These are phyloP conservation scores for Puccinia horiana DNA, from an alignment of 1,284 basidiomycete genomes.

Conservation along the genomic window DNA sequence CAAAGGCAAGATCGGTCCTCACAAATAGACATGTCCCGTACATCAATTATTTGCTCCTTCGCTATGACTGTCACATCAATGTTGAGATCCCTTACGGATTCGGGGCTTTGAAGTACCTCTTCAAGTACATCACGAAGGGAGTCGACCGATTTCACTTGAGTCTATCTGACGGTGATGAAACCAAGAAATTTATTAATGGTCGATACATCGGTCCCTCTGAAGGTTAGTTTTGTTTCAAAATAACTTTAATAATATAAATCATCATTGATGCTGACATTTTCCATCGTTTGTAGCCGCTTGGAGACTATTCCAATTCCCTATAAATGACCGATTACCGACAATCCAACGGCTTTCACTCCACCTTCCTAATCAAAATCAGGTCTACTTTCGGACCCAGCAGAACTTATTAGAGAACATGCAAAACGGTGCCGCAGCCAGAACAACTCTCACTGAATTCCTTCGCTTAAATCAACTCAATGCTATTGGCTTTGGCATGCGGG, in stretches of 20 bases:
- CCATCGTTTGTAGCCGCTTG: neutral
- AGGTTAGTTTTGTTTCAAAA: neutral
- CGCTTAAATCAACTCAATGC: neutral
- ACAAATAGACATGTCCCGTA: conserved; percentile 61
- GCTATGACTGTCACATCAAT: conserved; percentile 64
- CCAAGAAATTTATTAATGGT: neutral
- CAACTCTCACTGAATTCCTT: conserved; percentile 11
- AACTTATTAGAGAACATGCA: neutral
- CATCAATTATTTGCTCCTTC: conserved; percentile 56
- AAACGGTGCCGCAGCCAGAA: neutral
- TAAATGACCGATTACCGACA: neutral
- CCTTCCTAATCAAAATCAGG: neutral
- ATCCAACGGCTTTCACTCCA: conserved; percentile 6
- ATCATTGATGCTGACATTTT: neutral
- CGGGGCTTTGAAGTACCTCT: conserved; percentile 61
- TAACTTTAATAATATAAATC: neutral
- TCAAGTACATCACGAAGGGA: conserved; percentile 65
- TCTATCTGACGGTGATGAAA: conserved; percentile 51
- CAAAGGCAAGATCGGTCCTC: neutral
- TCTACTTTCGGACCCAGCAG: neutral
- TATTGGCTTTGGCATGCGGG: neutral
- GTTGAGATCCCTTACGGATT: conserved; percentile 59
- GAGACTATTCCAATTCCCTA: neutral
- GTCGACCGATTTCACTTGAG: conserved; percentile 58
- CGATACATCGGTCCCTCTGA: conserved; percentile 8